Base-by-base conservation (phyloP, 306 rosid species). In the Cucurbita maxima region DNA sequence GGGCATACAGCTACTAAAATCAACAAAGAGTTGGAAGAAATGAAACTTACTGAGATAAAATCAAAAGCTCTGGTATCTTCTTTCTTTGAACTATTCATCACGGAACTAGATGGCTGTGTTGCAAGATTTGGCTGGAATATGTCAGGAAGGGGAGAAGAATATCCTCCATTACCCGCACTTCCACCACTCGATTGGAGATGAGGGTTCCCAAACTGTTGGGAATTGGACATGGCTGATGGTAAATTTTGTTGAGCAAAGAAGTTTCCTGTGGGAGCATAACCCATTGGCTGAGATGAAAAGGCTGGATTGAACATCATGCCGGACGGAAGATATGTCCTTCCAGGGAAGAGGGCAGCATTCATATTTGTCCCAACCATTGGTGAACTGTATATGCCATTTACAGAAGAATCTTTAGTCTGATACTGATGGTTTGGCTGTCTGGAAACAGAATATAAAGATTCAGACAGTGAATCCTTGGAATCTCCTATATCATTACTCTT, bases 1-100 rank as follows among this genome's bases (percentile, higher is more conserved):
- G 47, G 13, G 73, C 50, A 77, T 61, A 53, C 58, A 50, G 43
- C 56, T 25, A 44, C 13, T 15, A 59, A 64, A 73, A 62, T 75
- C 37, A 53, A 73, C 13, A 40, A 9, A 47, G 6, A 34, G 48
- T 52, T 71, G 6, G n/a, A 54, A 30, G 75, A 76, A 58, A 78
- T 72, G 40, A 34, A 18, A 83, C 99, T 87, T 82, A 95, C 99
- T 10, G 99, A 91, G 85, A 95, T 95, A 80, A 95, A 91, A 84
- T 95, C 97, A 79, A 95, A 95, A 0, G 99, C 99, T 78, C 84
- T 91, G 34, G 87, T 87, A 1, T 95, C 99, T 80, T 91, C 97
- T 82, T 88, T 94, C 90, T 88, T 95, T 30, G 97, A 77, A 86
- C 73, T 82, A 71, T 86, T 95, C 79, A 84, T 68, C 82, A 82